Conservation (phyloP, 352 stramenopile genomes). For the Globisporangium abappressorium region DNA sequence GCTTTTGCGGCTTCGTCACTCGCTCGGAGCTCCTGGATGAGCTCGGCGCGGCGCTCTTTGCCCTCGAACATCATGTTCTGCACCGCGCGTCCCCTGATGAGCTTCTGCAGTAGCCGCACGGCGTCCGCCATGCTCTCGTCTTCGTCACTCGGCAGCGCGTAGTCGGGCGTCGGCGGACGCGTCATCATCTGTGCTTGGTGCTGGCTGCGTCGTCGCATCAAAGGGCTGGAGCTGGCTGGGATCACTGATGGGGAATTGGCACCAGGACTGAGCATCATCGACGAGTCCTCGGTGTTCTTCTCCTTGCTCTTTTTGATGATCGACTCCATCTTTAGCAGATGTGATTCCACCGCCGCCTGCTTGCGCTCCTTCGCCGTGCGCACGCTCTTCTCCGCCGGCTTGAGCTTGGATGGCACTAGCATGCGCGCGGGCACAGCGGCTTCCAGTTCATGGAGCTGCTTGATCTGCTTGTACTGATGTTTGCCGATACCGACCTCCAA, state of each 20-base stretch:
- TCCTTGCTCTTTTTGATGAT: slow-evolving; percentile 77
- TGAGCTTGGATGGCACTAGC: slow-evolving; percentile 46
- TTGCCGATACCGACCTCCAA: slow-evolving; percentile 57
- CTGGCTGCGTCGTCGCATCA: slow-evolving; percentile 28
- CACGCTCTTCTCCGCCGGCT: slow-evolving; percentile 45
- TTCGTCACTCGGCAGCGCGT: slow-evolving; percentile 32
- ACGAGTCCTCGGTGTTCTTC: slow-evolving; percentile 2
- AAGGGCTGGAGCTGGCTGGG: slow-evolving; percentile 10
- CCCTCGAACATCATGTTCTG: slow-evolving; percentile 95
- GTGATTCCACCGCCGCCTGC: slow-evolving; percentile 63
- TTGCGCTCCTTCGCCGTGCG: slow-evolving; percentile 79
- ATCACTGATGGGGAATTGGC: neutral
- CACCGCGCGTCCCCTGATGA: slow-evolving; percentile 86
- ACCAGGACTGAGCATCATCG: neutral
- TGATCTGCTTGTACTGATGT: slow-evolving; percentile 46
- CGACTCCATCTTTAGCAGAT: slow-evolving; percentile 86
- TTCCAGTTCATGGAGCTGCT: slow-evolving; percentile 65
- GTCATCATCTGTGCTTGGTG: slow-evolving; percentile 50
- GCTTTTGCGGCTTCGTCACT: slow-evolving; percentile 46
- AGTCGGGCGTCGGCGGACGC: slow-evolving; percentile 79
- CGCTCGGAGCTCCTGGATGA: slow-evolving; percentile 87
- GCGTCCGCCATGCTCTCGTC: slow-evolving; percentile 60
- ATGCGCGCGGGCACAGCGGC: slow-evolving; percentile 45
- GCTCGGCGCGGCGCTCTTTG: slow-evolving; percentile 81
- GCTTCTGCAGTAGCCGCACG: slow-evolving; percentile 83